phyloP scores from a whole-genome alignment of 2,329 filamentous ascomycete species.

The Dactylonectria macrodidyma region DNA sequence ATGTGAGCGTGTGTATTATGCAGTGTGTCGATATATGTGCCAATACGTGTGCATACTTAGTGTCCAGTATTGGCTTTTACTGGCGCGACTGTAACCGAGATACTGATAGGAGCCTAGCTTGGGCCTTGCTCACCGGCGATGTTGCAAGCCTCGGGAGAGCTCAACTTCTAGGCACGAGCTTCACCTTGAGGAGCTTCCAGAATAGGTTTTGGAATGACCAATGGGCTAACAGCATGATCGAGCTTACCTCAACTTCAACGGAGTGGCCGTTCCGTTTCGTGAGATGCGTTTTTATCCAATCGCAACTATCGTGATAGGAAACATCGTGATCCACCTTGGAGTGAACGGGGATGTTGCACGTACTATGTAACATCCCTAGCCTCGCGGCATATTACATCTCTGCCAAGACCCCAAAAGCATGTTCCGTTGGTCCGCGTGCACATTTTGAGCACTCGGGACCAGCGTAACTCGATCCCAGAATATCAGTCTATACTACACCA shows the following conservation, averaged over 20 bases:
- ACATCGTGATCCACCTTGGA: no score
- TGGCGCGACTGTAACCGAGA: neutral
- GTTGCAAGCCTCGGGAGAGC: neutral
- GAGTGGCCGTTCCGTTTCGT: neutral
- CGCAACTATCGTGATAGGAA: no score
- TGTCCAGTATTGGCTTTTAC: neutral
- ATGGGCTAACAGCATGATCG: neutral
- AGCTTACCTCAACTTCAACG: neutral
- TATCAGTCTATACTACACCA: no score
- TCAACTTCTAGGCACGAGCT: neutral
- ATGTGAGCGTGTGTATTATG: neutral
- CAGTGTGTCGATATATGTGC: neutral
- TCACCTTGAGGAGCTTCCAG: neutral
- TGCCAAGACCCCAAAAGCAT: no score
- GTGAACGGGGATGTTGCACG: no score
- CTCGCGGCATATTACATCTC: no score
- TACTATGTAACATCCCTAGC: no score
- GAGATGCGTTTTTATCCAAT: no score
- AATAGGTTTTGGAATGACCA: neutral
- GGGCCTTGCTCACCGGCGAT: neutral
- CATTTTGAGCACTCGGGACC: no score
- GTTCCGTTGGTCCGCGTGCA: no score
- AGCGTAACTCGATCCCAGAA: no score
- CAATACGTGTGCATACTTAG: neutral
- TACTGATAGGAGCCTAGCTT: neutral